Base-by-base conservation (phyloP, 768 basidiomycete species). In the Mycena pura region DNA sequence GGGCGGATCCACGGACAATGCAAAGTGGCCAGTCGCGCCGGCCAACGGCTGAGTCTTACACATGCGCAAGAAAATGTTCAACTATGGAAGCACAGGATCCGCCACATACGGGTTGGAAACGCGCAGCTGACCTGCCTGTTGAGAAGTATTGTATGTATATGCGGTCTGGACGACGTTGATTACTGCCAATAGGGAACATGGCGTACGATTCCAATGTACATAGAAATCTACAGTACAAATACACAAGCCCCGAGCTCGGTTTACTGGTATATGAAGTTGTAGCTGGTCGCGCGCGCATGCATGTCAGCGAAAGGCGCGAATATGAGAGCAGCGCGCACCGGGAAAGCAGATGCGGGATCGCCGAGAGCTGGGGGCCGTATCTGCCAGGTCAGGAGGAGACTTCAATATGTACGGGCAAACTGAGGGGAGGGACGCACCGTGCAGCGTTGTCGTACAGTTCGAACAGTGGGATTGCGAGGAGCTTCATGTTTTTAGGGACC, bases 401-500 rank as follows among this genome's bases (percentile, higher is more conserved):
- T n/a, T n/a, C n/a, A n/a, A 44, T 48, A 6, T 3, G 41, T 22
- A 19, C 9, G 22, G 15, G 11, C 8, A 17, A 4, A 4, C 7
- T 21, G 24, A 57, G 32, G 5, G 53, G 34, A 14, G 14, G 38
- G 29, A 72, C 79, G 48, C 73, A 90, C 82, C 96, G 82, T 0
- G 96, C 95, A 9, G 95, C 92, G 61, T 99, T 99, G 74, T 99
- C 97, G 72, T 99, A 99, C 14, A 99, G 80, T 76, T 99, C 97
- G 70, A 96, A 98, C 34, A 99, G 81, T 0, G 97, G 97, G 44
- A 98, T 94, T 17, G 96, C 96, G 39, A 96, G 87, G 8, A 99
- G 86, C 73, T 99, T 99, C 96, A 99, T 98, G 75, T 99, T 99
- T 77, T 93, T 93, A 0, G 97, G 97, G 4, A 99, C 96, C 0